phyloP scores from a whole-genome alignment of 2,329 filamentous ascomycete species.

The Verticillium nubilum region DNA sequence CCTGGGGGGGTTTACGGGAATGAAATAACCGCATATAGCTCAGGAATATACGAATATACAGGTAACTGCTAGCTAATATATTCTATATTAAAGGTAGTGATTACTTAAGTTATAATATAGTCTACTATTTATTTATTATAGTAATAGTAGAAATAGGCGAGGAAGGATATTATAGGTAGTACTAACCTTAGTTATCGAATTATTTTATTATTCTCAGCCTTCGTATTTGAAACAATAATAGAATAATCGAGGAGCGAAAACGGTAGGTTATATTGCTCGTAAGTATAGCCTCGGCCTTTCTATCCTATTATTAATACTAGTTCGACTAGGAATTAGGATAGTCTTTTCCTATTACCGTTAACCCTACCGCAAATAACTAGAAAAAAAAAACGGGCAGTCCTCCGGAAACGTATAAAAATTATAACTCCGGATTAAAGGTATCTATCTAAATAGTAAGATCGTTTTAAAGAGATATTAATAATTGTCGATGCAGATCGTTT shows the following conservation, averaged over 20 bases:
- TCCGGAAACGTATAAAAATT: not conserved
- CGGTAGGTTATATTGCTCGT: not conserved
- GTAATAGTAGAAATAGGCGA: not conserved
- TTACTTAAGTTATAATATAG: not conserved
- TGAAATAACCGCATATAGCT: not conserved
- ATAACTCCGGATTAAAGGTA: not conserved
- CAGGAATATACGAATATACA: not conserved
- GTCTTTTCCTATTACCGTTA: not conserved
- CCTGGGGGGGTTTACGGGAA: not conserved
- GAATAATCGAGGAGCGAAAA: not conserved
- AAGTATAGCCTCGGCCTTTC: not conserved
- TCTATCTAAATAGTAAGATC: not conserved
- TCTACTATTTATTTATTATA: not conserved
- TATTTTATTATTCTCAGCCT: not conserved
- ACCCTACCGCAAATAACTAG: not conserved
- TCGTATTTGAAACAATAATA: not conserved
- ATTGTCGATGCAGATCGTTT: not conserved
- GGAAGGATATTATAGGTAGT: not conserved
- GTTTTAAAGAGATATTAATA: not conserved
- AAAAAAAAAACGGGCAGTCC: not conserved
- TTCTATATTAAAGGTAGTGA: not conserved
- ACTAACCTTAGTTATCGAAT: not conserved
- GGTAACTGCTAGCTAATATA: not conserved
- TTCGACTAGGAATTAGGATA: not conserved
- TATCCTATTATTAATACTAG: not conserved